A percentile compares a stretch with the other conserved stretches of the same genome.
Evolutionary conservation across 148 eudicot genomes (phyloP).

Genomic region (Drosera capensis): DNA sequence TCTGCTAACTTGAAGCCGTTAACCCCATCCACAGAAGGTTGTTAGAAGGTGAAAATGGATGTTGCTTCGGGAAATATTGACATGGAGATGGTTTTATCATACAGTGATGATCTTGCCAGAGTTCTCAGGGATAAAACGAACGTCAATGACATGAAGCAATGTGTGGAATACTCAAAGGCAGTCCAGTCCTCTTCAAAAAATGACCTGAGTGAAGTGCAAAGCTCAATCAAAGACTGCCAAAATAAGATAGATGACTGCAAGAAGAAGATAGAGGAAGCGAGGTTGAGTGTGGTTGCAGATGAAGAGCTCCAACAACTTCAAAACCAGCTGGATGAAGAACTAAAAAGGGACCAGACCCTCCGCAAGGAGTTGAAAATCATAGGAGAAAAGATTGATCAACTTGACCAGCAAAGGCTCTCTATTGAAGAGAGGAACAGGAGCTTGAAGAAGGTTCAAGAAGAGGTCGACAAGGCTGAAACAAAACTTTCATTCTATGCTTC

Average conservation of each 20-base stretch:
- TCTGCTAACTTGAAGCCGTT: too few relatives aligned
- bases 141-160: conserved; percentile 13
- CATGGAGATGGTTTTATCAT: conserved; percentile 27
- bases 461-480: conserved; percentile 57
- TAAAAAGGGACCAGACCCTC: conserved; percentile 35
- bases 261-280: conserved; percentile 48
- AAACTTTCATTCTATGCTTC: conserved; percentile 90
- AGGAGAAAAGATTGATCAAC: conserved; percentile 36
- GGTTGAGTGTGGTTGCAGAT: conserved; percentile 38
- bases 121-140: conserved; percentile 36
- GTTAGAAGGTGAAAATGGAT: too few relatives aligned
- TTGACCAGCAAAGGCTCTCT: conserved; percentile 40
- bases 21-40: too few relatives aligned
- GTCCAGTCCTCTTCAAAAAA: conserved; percentile 26
- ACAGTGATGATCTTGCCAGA: conserved; percentile 30
- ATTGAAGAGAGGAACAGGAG: conserved; percentile 42
- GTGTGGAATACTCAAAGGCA: conserved; percentile 16
- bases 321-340: conserved; percentile 47
- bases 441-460: conserved; percentile 46
- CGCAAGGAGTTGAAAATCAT: conserved; percentile 64
- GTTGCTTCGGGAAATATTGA: conserved; percentile 26
- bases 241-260: conserved; percentile 51
- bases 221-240: conserved; percentile 50
- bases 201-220: conserved; percentile 26
- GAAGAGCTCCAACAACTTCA: conserved; percentile 48